These are phyloP conservation scores for Rhododendron vialii DNA, from an alignment of 148 eudicot genomes.

Conservation along the genomic window DNA sequence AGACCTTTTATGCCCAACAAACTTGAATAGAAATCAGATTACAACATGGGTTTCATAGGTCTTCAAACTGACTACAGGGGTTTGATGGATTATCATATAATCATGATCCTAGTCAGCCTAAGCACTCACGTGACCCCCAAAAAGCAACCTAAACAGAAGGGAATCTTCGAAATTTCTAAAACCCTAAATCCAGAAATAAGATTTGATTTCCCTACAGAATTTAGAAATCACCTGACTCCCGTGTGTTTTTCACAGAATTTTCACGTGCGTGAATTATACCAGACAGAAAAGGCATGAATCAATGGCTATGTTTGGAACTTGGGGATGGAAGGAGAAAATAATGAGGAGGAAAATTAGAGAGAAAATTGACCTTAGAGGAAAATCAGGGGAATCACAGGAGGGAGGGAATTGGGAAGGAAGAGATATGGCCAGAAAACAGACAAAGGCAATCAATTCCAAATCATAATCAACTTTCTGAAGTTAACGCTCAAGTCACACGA, in stretches of 20 bases:
- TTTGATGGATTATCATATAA: not conserved
- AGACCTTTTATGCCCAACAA: not conserved
- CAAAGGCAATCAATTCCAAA: not conserved
- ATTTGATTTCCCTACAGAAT: not conserved
- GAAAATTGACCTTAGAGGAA: too few species aligned
- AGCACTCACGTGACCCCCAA: not conserved
- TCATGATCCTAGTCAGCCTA: not conserved
- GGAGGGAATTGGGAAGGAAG: not conserved
- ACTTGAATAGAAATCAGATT: not conserved
- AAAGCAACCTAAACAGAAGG: not conserved
- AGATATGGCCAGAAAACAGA: too few species aligned
- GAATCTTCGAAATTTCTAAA: not conserved
- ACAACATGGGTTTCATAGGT: slow-evolving; percentile 4
- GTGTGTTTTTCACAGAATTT: not conserved
- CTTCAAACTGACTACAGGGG: slow-evolving; percentile 3
- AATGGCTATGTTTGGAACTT: not conserved
- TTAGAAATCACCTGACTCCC: not conserved
- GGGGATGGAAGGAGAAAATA: too few species aligned
- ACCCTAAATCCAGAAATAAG: not conserved
- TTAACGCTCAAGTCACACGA: not conserved
- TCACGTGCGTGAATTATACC: not conserved
- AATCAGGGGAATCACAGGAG: too few species aligned
- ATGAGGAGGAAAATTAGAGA: too few species aligned
- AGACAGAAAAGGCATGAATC: not conserved
- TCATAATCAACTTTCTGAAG: not conserved